phyloP scores from a whole-genome alignment of 2,329 filamentous ascomycete genomes.

The Claviceps sorghi region DNA sequence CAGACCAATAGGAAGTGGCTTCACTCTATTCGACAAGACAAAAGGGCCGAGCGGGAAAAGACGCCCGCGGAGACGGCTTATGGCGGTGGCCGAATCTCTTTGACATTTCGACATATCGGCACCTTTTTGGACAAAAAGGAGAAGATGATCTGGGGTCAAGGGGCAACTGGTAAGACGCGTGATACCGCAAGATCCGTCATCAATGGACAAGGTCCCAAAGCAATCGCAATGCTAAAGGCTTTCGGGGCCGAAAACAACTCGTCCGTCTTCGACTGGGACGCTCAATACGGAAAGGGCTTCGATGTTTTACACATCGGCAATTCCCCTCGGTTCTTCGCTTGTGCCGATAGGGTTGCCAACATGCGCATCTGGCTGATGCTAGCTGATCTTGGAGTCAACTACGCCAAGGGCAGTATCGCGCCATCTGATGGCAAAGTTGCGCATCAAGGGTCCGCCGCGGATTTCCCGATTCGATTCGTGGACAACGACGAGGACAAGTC shows the following conservation, averaged over 20 bases:
- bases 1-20: conserved; percentile 76
- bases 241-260: conserved; percentile 78
- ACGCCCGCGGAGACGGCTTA: conserved; percentile 55
- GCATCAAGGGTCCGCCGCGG: not conserved
- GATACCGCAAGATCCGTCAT: conserved; percentile 47
- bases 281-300: conserved; percentile 63
- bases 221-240: conserved; percentile 54
- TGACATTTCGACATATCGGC: conserved; percentile 81
- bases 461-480: conserved; percentile 31
- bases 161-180: conserved; percentile 55
- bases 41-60: conserved; percentile 55
- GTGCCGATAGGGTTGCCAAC: conserved; percentile 32
- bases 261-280: conserved; percentile 58
- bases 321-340: conserved; percentile 36
- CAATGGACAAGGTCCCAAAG: conserved; percentile 53
- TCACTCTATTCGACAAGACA: conserved; percentile 84
- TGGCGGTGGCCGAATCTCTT: conserved; percentile 65
- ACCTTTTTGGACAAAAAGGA: conserved; percentile 62
- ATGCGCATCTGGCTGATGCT: conserved; percentile 36
- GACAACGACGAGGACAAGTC: conserved; percentile 38
- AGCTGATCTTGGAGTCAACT: conserved; percentile 30
- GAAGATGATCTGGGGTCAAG: conserved; percentile 76
- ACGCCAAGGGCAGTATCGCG: conserved; percentile 29
- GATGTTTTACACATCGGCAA: conserved; percentile 60
- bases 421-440: not conserved